Evolutionary conservation across 805 yeast genomes (phyloP), one percentile per base, ranked within the genome.

Genomic region (Huiozyma sinensis): DNA sequence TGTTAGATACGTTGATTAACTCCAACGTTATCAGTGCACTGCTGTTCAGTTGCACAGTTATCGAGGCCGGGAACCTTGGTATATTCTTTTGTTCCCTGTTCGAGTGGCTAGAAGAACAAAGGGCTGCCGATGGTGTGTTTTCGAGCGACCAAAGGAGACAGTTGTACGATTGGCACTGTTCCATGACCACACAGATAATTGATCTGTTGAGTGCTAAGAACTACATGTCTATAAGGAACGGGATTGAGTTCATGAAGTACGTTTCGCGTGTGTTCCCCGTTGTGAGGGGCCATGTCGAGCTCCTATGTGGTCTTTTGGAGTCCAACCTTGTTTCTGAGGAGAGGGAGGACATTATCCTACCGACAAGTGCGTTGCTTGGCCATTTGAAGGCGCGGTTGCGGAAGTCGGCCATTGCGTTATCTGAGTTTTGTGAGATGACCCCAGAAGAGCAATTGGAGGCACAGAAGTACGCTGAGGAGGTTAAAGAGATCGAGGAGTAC

Each of bases 1-100:
- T 75, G 2, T 55, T 76, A 29, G 69, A 76, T 33, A 59, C 58
- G 13, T 62, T 87, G 27, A 72, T 86, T 45, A 57, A 64, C 0
- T 65, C 66, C 4, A 66, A 68, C 8, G 60, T 78, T 10, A 57
- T 85, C 40, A 71, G 70, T 40, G 73, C 81, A 3, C 72, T 85
- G 2, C 56, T 88, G 9, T 81, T 75, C 52, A 76, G 90, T 1
- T 74, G 79, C 43, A 83, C 96, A 0, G 72, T 85, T 0, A 62
- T 70, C 4, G 96, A 89, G 56, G 79, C 95, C 1, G 95, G 88
- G 52, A 83, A 84, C 56, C 60, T 88, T 34, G 95, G 95, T 4
- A 61, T 85, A 9, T 88, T 89, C 51, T 75, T 77, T 51, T 68
- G 76, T 28, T 79, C 76, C 27, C 48, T 83, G 1, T 63, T 86